Evolutionary conservation across 2,329 filamentous ascomycete genomes (phyloP), one percentile per base, ranked within the genome.

Genomic region (Alternaria brassicae): DNA sequence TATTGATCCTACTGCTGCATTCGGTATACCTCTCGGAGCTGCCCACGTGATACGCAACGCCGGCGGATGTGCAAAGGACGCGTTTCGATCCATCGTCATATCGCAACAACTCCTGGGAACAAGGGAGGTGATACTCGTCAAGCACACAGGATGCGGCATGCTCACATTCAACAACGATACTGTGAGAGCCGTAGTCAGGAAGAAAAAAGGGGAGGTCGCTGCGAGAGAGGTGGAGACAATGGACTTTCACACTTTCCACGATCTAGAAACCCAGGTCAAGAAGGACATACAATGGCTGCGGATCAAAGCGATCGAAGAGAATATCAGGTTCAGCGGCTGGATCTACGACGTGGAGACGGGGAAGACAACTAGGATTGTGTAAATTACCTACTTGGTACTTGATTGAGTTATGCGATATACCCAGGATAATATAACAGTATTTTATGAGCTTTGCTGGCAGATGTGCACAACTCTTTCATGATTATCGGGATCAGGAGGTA

Each of bases 101-200:
- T 93, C 90, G 0, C 84, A 95, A 78, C 91, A 94, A 74, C 82
- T 94, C 7, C 84, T 95, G 0, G 90, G 89, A 8, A 95, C 91
- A 0, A 82, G 84, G 1, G 91, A 94, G 76, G 88, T 95, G 49
- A 76, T 93, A 17, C 74, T 93, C 23, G 82, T 93, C 69, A 91
- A 92, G 80, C 89, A 92, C 69, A 91, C 88, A 1, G 87, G 86
- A 7, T 92, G 89, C 70, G 90, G 90, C 2, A 91, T 91, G 89
- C 75, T 90, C 51, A 90, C 84, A 0, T 89, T 91, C 71, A 81
- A 80, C n/a, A 87, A 90, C 62, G 81, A 82, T 5, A 83, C 85
- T 53, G 86, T 85, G 1, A 79, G 80, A 37, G 78, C 68, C 1
- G 70, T 88, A 27, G 85, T 93, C 9, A 82, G 83, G 68, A 77